phyloP scores from a whole-genome alignment of 2,329 filamentous ascomycete genomes.

The Ophiobolus disseminans region DNA sequence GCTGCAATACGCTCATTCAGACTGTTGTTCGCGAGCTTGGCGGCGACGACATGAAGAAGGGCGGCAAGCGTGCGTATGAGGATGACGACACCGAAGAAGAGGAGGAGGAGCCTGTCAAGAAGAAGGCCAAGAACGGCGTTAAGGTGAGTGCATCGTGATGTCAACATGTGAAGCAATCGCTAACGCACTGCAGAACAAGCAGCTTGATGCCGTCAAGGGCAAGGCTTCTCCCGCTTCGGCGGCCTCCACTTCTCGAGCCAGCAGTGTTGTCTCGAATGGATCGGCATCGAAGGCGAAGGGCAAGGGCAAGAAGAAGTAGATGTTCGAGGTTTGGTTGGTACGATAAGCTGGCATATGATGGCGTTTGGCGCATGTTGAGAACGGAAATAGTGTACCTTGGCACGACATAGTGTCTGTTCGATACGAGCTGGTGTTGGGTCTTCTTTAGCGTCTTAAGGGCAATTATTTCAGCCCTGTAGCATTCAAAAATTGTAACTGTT shows the following conservation, averaged over 20 bases:
- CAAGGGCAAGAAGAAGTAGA: slow-evolving; percentile 59
- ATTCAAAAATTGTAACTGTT: neutral
- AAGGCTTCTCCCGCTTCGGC: slow-evolving; percentile 76
- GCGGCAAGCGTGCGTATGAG: slow-evolving; percentile 76
- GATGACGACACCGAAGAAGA: slow-evolving; percentile 84
- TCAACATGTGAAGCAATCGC: neutral
- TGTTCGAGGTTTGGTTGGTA: neutral
- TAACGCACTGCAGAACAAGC: slow-evolving; percentile 75
- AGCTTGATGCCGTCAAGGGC: slow-evolving; percentile 85
- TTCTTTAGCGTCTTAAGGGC: neutral
- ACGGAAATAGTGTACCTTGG: neutral
- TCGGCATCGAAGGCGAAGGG: slow-evolving; percentile 61
- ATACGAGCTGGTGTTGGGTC: neutral
- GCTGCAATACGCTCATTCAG: slow-evolving; percentile 92
- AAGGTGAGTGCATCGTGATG: slow-evolving; percentile 67
- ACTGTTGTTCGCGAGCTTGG: slow-evolving; percentile 97
- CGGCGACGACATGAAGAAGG: slow-evolving; percentile 63
- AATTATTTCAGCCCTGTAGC: no score
- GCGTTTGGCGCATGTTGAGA: slow-evolving; percentile 15
- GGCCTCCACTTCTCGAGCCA: slow-evolving; percentile 79
- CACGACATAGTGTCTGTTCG: neutral
- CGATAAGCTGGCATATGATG: slow-evolving; percentile 8
- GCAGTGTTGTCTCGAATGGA: slow-evolving; percentile 80
- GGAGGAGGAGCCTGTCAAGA: slow-evolving; percentile 82
- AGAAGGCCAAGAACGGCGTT: slow-evolving; percentile 88